phyloP scores from a whole-genome alignment of 306 rosid species.

The Quercus engelmannii region DNA sequence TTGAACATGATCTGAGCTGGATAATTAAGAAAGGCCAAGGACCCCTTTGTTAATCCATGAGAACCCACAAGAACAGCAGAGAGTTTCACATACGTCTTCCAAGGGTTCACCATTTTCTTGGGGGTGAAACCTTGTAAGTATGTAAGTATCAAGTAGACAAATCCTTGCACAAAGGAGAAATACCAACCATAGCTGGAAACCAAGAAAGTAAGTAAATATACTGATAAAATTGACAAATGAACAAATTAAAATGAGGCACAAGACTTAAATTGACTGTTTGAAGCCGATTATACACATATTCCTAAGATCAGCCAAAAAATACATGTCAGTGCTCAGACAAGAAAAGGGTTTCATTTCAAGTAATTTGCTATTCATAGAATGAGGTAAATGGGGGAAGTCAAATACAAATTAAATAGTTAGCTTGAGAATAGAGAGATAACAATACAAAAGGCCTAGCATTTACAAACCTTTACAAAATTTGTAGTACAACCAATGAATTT shows the following conservation, averaged over 20 bases:
- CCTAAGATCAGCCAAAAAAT: conserved; percentile 23
- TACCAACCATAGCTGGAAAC: conserved; percentile 58
- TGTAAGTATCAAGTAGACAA: conserved; percentile 46
- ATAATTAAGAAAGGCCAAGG: conserved; percentile 59
- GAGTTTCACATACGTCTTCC: conserved; percentile 58
- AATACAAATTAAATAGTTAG: neutral
- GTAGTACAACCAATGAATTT: neutral
- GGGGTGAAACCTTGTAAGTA: conserved; percentile 51
- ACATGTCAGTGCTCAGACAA: neutral
- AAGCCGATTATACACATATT: conserved; percentile 57
- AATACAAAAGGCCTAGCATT: neutral
- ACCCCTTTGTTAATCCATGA: conserved; percentile 64
- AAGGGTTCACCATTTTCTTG: conserved; percentile 59
- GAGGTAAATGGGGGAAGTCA: neutral
- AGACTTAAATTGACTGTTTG: conserved; percentile 33
- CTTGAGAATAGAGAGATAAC: neutral
- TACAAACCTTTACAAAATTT: neutral
- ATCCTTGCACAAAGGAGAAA: conserved; percentile 64
- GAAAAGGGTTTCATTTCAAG: neutral
- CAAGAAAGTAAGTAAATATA: neutral
- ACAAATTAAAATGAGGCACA: neutral
- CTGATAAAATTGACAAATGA: neutral
- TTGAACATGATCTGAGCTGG: conserved; percentile 73
- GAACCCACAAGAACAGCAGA: conserved; percentile 64
- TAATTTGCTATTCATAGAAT: neutral